A percentile compares a stretch with the other conserved stretches of the same genome.
Conservation (phyloP, 2,329 filamentous ascomycete species). For the Fusarium nanum region DNA sequence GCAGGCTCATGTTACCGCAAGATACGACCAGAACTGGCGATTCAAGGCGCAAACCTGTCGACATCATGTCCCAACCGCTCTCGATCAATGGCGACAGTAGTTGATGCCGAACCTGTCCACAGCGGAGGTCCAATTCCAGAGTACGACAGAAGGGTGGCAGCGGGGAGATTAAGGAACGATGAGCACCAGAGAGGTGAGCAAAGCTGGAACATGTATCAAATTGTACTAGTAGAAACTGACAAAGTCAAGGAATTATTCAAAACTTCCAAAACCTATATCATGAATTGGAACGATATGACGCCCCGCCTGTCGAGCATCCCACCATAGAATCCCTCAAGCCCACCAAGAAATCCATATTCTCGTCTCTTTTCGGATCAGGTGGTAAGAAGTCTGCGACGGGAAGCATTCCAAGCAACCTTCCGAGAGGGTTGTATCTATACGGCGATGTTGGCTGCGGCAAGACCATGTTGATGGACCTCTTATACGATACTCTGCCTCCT, state of each 20-base stretch:
- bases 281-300: slow-evolving; percentile 78
- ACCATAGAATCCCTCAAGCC: slow-evolving; percentile 76
- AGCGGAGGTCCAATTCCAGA: slow-evolving; percentile 81
- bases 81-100: slow-evolving; percentile 49
- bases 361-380: slow-evolving; percentile 70
- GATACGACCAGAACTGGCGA: slow-evolving; percentile 4
- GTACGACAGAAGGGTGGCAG: slow-evolving; percentile 84
- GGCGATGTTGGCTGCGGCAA: slow-evolving; percentile 98
- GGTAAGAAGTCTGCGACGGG: slow-evolving; percentile 55
- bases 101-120: slow-evolving; percentile 44
- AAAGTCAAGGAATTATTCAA: slow-evolving; percentile 79
- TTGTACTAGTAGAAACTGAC: slow-evolving; percentile 21
- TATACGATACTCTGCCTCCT: slow-evolving; percentile 89
- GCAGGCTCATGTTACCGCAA: slow-evolving; percentile 12
- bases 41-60: slow-evolving; percentile 9
- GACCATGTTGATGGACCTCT: slow-evolving; percentile 99
- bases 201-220: no score
- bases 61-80: slow-evolving; percentile 18
- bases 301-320: slow-evolving; percentile 80
- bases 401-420: slow-evolving; percentile 77
- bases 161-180: slow-evolving; percentile 83
- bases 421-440: slow-evolving; percentile 92
- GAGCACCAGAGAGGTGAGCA: slow-evolving; percentile 84
- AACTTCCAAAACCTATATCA: slow-evolving; percentile 90
- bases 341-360: slow-evolving; percentile 64